Conservation (phyloP, 306 rosid genomes). For the Quercus bicolor region DNA sequence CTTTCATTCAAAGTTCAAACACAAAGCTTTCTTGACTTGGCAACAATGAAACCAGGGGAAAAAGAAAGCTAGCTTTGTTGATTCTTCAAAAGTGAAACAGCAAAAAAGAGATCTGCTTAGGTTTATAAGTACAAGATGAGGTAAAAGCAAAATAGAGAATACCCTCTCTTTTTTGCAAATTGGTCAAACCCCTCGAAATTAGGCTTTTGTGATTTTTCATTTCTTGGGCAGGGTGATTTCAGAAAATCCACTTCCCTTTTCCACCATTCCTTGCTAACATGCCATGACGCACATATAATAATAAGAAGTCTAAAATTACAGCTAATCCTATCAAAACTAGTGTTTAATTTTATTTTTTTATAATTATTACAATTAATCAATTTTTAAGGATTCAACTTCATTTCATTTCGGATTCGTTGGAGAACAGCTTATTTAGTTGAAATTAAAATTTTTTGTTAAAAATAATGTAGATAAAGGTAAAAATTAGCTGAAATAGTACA, state of each 20-base stretch:
- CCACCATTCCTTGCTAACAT: background rate
- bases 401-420: accelerated
- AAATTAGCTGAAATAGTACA: too few species aligned
- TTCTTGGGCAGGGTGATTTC: background rate
- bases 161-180: background rate
- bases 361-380: too few species aligned
- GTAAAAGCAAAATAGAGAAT: background rate
- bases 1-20: background rate
- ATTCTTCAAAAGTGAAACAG: background rate
- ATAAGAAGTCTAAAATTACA: background rate
- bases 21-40: too few species aligned
- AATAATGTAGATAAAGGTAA: too few species aligned
- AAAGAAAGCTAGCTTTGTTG: background rate
- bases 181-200: slow-evolving; percentile 2
- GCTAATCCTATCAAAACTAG: too few species aligned
- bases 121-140: background rate
- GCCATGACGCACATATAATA: background rate
- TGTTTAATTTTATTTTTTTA: too few species aligned
- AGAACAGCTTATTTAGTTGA: too few species aligned
- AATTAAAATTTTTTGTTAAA: accelerated
- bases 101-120: background rate
- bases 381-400: too few species aligned
- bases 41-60: background rate
- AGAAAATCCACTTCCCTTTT: background rate
- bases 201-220: background rate